A percentile compares a stretch with the other conserved stretches of the same genome.
Evolutionary conservation across 352 stramenopile genomes (phyloP).

Genomic region (Phytophthora pistaciae): DNA sequence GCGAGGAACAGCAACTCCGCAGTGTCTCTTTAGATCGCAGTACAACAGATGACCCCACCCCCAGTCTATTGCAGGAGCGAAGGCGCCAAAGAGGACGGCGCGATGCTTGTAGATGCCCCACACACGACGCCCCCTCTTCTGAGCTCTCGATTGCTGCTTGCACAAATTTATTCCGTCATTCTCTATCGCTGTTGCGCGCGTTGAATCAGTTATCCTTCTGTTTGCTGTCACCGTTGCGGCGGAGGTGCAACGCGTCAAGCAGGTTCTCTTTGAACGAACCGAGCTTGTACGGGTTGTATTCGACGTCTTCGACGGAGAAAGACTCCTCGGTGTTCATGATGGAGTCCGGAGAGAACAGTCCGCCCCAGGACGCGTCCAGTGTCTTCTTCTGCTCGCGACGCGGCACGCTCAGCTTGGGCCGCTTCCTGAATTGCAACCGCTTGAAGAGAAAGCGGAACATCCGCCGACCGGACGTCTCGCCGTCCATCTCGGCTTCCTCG

Average conservation of each 20-base stretch:
- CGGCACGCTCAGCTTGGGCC: constrained; percentile 29
- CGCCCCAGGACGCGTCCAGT: constrained; percentile 80
- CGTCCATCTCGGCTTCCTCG: constrained; percentile 62
- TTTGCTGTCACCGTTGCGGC: constrained; percentile 15
- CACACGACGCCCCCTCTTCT: constrained; percentile 14
- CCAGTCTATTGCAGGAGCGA: constrained; percentile 17
- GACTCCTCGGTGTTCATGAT: constrained; percentile 81
- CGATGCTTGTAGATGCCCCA: constrained; percentile 1
- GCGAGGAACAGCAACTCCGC: constrained; percentile 39
- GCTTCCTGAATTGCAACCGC: constrained; percentile 42
- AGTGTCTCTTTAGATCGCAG: constrained; percentile 52
- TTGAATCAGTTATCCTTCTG: constrained; percentile 44
- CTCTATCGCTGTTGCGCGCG: constrained; percentile 16
- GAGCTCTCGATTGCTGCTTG: constrained; percentile 29
- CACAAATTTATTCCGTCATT: constrained; percentile 42
- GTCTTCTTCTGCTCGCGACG: constrained; percentile 57
- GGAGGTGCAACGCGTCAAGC: constrained; percentile 60
- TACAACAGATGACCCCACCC: constrained; percentile 13
- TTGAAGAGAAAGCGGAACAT: constrained; percentile 65
- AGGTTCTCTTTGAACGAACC: constrained; percentile 66
- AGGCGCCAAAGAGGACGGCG: constrained; percentile 5
- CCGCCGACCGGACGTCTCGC: constrained; percentile 42
- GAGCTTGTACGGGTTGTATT: constrained; percentile 84
- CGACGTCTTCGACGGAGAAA: constrained; percentile 77
- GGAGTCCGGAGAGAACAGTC: constrained; percentile 70